phyloP scores from a whole-genome alignment of 2,329 filamentous ascomycete genomes.

The Beauveria varroae region DNA sequence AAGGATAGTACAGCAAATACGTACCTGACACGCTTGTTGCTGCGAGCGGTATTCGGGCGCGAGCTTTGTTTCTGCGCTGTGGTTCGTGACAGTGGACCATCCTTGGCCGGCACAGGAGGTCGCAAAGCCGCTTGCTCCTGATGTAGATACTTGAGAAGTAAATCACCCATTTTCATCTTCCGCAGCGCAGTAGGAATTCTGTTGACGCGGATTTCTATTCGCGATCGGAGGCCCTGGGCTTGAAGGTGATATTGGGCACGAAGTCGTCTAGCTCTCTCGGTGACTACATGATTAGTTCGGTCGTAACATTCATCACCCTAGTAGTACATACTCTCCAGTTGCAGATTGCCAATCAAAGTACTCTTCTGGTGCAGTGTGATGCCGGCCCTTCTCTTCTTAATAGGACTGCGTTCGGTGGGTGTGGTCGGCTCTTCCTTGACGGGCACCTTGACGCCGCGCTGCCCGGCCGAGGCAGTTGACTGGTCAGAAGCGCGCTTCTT shows the following conservation, averaged over 20 bases:
- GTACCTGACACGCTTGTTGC: constrained; percentile 46
- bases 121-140: constrained; percentile 30
- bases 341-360: constrained; percentile 79
- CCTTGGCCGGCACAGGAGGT: constrained; percentile 45
- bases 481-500: constrained; percentile 10
- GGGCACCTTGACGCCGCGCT: constrained; percentile 16
- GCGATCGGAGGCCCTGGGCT: constrained; percentile 73
- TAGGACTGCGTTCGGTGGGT: constrained; percentile 46
- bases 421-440: constrained; percentile 27
- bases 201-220: constrained; percentile 89
- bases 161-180: constrained; percentile 73
- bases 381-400: constrained; percentile 52
- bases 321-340: constrained; percentile 66
- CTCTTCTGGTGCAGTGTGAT: constrained; percentile 72
- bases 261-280: constrained; percentile 78
- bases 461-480: constrained; percentile 7
- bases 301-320: background rate
- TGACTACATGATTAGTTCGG: constrained; percentile 49
- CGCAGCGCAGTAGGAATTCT: constrained; percentile 76
- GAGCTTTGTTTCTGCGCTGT: constrained; percentile 14
- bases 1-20: constrained; percentile 16
- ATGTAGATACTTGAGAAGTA: constrained; percentile 49
- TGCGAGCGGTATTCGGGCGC: constrained; percentile 19
- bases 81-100: constrained; percentile 25
- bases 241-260: constrained; percentile 85